Conservation (phyloP, 306 rosid genomes). For the Arachis stenosperma region DNA sequence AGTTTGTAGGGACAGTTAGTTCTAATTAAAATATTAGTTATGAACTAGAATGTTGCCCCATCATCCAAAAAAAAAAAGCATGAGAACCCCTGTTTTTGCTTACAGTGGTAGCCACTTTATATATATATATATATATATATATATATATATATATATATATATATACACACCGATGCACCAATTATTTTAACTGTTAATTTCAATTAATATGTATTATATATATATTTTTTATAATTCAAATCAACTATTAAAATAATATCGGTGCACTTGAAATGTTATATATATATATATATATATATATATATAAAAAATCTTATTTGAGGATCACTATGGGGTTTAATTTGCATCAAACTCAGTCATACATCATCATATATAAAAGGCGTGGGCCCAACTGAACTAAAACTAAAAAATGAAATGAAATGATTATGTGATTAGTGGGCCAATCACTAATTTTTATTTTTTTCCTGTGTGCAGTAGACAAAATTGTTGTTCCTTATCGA, state of each 20-base stretch:
- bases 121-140: too few species aligned
- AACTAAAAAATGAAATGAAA: constrained; percentile 35
- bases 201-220: too few species aligned
- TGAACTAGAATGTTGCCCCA: constrained; percentile 34
- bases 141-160: too few species aligned
- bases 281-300: too few species aligned
- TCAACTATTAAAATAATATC: too few species aligned
- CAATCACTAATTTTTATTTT: not conserved
- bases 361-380: constrained; percentile 23
- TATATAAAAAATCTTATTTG: not conserved
- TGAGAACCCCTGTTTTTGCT: constrained; percentile 17
- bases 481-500: constrained; percentile 67
- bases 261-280: too few species aligned
- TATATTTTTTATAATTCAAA: too few species aligned
- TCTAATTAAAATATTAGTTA: constrained; percentile 15
- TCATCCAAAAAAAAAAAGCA: constrained; percentile 18
- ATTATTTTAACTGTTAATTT: too few species aligned
- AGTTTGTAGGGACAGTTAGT: constrained; percentile 15
- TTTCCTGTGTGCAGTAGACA: constrained; percentile 35
- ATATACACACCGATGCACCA: too few species aligned
- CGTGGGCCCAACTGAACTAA: constrained; percentile 47
- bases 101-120: not conserved
- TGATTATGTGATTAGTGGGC: constrained; percentile 40
- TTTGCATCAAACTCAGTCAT: constrained; percentile 27
- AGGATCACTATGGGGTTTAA: not conserved